Conservation (phyloP, 345 rosid genomes). For the Excoecaria agallocha region DNA sequence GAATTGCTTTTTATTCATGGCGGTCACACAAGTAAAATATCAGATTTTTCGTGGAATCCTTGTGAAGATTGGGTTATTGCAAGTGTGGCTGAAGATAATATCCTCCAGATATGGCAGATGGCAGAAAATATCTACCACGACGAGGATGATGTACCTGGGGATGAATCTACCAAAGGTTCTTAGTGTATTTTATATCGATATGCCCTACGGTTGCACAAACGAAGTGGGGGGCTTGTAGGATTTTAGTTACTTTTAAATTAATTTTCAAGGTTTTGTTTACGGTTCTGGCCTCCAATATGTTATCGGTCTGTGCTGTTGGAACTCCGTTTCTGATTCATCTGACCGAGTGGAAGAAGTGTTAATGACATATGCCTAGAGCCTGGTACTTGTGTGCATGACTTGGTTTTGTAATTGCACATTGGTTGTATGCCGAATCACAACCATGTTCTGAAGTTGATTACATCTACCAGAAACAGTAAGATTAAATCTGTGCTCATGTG, state of each 20-base stretch:
- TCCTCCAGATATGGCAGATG: conserved; percentile 99
- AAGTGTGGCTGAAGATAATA: conserved; percentile 98
- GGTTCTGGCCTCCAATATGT: too few species aligned
- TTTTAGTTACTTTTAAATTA: not conserved
- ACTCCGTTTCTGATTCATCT: not conserved
- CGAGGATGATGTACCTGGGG: conserved; percentile 85
- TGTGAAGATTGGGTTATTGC: conserved; percentile 97
- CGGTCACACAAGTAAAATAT: conserved; percentile 96
- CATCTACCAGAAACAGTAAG: too few species aligned
- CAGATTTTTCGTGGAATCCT: conserved; percentile 99
- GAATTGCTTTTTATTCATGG: conserved; percentile 98
- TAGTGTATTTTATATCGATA: conserved; percentile 14
- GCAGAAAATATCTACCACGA: conserved; percentile 98
- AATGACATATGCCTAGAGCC: not conserved
- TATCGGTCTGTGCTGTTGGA: not conserved
- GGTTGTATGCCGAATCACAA: not conserved
- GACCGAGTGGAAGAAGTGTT: not conserved
- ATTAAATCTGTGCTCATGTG: too few species aligned
- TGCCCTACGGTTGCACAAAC: not conserved
- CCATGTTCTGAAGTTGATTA: not conserved
- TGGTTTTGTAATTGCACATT: not conserved
- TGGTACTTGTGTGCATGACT: not conserved
- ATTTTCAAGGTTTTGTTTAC: too few species aligned
- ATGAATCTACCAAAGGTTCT: conserved; percentile 62
- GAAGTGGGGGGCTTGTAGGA: not conserved